Evolutionary conservation across 2,329 filamentous ascomycete genomes (phyloP).

Genomic region (Colletotrichum godetiae): DNA sequence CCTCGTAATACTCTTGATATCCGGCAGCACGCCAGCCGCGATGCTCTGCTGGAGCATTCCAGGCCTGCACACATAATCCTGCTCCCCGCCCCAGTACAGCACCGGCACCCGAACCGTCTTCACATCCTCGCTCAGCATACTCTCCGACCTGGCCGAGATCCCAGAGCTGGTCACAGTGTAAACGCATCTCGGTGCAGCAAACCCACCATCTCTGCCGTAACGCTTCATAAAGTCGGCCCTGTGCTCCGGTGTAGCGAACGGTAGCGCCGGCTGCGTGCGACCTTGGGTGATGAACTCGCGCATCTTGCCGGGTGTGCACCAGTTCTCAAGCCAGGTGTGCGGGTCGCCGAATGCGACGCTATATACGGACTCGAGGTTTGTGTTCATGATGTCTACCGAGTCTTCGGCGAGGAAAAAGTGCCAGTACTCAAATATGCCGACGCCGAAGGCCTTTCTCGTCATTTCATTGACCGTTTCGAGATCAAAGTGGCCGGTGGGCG

Average conservation of each 20-base stretch:
- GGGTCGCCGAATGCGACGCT: conserved; percentile 46
- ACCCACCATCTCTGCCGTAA: conserved; percentile 40
- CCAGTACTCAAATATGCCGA: conserved; percentile 55
- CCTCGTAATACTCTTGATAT: conserved; percentile 38
- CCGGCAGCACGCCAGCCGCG: conserved; percentile 40
- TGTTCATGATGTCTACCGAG: conserved; percentile 49
- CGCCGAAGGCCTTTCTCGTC: conserved; percentile 48
- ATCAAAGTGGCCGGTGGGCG: conserved; percentile 48
- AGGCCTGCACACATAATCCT: conserved; percentile 42
- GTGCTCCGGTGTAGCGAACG: conserved; percentile 41
- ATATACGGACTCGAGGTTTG: conserved; percentile 52
- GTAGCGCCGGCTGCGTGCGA: conserved; percentile 37
- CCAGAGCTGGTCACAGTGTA: conserved; percentile 40
- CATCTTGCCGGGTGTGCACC: conserved; percentile 49
- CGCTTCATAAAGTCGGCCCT: conserved; percentile 42
- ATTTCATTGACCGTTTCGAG: conserved; percentile 47
- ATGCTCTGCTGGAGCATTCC: conserved; percentile 37
- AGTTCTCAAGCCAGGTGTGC: conserved; percentile 46
- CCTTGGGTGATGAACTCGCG: conserved; percentile 41
- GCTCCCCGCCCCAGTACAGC: conserved; percentile 41
- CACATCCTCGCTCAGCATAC: conserved; percentile 30
- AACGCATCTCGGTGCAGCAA: conserved; percentile 43
- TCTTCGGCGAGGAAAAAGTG: conserved; percentile 55
- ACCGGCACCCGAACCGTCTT: conserved; percentile 41
- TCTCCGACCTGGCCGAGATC: conserved; percentile 40